Conservation (phyloP, 225 moss, liverwort and hornwort species). For the Neckera pumila region DNA sequence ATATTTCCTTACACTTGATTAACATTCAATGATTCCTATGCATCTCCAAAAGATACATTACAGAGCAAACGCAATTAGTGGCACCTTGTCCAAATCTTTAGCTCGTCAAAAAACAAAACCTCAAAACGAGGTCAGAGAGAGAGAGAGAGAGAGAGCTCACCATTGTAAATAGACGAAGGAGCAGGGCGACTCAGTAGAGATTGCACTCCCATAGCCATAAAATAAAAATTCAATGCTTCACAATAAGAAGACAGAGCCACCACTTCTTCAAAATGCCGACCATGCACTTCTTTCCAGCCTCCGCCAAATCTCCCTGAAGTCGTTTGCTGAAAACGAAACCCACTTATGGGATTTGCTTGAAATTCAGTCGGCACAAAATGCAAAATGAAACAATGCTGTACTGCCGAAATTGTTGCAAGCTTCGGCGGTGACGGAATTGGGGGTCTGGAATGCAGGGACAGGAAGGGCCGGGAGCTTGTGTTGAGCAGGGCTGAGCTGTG, state of each 20-base stretch:
- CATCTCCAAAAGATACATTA: background rate
- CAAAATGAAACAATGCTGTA: background rate
- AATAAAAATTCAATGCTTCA: background rate
- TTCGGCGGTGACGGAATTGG: background rate
- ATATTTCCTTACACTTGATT: background rate
- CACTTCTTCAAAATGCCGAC: background rate
- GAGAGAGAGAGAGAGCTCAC: background rate
- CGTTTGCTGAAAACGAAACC: background rate
- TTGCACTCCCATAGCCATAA: constrained; percentile 42
- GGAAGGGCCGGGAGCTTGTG: background rate
- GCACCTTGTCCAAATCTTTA: background rate
- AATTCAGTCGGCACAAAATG: background rate
- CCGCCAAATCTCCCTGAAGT: background rate
- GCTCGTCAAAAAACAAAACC: background rate
- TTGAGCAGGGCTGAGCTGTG: background rate
- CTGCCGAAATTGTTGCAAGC: background rate
- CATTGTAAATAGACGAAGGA: background rate
- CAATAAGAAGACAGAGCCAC: background rate
- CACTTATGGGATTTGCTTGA: background rate
- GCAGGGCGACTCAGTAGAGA: constrained; percentile 19
- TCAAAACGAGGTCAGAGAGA: background rate
- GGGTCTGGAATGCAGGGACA: background rate
- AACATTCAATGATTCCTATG: background rate
- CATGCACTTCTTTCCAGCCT: background rate
- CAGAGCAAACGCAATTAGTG: background rate